phyloP scores from a whole-genome alignment of 1,284 basidiomycete species.

The Leccinum insigne region DNA sequence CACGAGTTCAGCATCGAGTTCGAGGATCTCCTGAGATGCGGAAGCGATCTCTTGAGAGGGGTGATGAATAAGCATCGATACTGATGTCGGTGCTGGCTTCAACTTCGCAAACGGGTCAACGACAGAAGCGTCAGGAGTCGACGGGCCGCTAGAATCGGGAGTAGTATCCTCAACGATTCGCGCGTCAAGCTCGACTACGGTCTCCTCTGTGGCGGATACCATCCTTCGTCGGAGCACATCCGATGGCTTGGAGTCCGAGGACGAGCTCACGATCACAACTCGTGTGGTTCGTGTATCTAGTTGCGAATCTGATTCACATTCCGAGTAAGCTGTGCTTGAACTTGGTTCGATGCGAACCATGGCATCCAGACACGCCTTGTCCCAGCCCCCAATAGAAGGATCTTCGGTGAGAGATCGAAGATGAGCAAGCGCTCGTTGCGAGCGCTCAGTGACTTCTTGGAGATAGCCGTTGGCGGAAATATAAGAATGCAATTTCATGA shows the following conservation, averaged over 20 bases:
- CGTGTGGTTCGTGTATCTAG: constrained; percentile 34
- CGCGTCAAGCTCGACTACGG: constrained; percentile 10
- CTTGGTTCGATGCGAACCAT: constrained; percentile 34
- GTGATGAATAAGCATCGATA: too few species aligned
- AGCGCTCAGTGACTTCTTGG: constrained; percentile 52
- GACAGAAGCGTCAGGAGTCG: constrained; percentile 5
- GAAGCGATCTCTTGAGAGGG: too few species aligned
- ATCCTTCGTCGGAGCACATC: constrained; percentile 56
- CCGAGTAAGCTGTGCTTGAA: constrained; percentile 22
- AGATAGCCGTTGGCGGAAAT: constrained; percentile 89
- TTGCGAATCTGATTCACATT: constrained; percentile 25
- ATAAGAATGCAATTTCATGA: constrained; percentile 99
- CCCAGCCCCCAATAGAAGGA: constrained; percentile 58
- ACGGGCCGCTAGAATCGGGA: constrained; percentile 4
- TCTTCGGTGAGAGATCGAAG: constrained; percentile 50
- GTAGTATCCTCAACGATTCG: constrained; percentile 1
- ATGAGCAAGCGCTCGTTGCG: constrained; percentile 41
- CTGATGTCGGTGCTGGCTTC: too few species aligned
- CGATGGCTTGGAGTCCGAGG: constrained; percentile 55
- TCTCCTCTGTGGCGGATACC: constrained; percentile 34
- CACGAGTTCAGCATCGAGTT: too few species aligned
- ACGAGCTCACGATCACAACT: constrained; percentile 43
- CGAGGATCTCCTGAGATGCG: neutral
- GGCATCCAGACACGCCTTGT: constrained; percentile 51
- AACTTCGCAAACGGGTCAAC: constrained; percentile 2